Evolutionary conservation across 805 yeast species (phyloP).

Genomic region (Wickerhamomyces alni): DNA sequence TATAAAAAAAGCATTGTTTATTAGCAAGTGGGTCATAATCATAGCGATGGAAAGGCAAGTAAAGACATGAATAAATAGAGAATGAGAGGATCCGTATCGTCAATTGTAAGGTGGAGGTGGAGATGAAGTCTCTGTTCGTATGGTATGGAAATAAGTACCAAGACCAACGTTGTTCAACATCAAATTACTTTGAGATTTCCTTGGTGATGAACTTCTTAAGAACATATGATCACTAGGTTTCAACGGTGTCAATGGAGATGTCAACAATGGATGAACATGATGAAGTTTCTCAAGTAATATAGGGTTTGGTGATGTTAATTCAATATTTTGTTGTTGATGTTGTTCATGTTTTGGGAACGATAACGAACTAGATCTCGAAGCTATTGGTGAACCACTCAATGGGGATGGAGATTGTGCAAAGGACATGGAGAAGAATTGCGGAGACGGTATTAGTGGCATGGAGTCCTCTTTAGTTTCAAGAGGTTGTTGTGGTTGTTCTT

Average conservation of each 20-base stretch:
- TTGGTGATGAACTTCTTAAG: constrained; percentile 17
- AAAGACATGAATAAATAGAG: too few relatives aligned
- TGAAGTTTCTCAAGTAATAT: constrained; percentile 15
- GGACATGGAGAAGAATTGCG: neutral
- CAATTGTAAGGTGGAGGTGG: constrained; percentile 9
- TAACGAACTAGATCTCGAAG: neutral
- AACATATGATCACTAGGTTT: constrained; percentile 8
- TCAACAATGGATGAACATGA: neutral
- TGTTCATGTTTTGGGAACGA: neutral
- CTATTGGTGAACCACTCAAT: neutral
- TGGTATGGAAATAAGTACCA: constrained; percentile 2
- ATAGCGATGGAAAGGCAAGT: too few relatives aligned
- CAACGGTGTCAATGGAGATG: constrained; percentile 9
- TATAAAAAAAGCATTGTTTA: too few relatives aligned
- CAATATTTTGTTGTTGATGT: too few relatives aligned
- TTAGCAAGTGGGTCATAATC: too few relatives aligned
- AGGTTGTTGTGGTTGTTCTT: neutral
- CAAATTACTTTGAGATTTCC: constrained; percentile 20
- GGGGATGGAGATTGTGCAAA: neutral
- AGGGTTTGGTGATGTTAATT: constrained; percentile 3
- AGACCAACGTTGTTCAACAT: constrained; percentile 7
- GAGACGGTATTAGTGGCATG: neutral
- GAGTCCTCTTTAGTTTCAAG: neutral
- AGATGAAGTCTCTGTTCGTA: constrained; percentile 3
- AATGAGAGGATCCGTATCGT: too few relatives aligned